Base-by-base conservation (phyloP, 2,329 filamentous ascomycete genomes). In the Sporothrix brunneoviolacea region DNA sequence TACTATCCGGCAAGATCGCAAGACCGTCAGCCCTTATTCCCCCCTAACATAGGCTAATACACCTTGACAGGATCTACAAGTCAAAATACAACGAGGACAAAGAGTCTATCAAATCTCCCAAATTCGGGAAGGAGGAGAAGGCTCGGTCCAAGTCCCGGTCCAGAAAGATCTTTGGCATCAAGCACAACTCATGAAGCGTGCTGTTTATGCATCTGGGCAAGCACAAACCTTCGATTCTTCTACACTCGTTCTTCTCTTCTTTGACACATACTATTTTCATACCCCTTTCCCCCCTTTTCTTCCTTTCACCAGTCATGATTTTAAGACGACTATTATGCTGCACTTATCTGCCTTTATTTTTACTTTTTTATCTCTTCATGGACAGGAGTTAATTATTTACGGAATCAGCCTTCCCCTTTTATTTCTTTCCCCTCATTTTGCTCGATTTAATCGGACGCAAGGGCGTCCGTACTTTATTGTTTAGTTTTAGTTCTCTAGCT, bases 11-110 rank as follows among this genome's bases (percentile, higher is more conserved):
- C n/a, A n/a, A n/a, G n/a, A n/a, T n/a, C n/a, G n/a, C n/a, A n/a
- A n/a, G n/a, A n/a, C n/a, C n/a, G n/a, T n/a, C n/a, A n/a, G n/a
- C 1, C 6, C 18, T 22, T 30, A 5, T 22, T 10, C n/a, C n/a
- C n/a, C n/a, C n/a, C 12, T 33, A 42, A 50, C n/a, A n/a, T n/a
- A n/a, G n/a, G n/a, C 56, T 54, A 33, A 54, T 35, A 2, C 18
- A 50, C 13, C 45, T 48, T 39, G 42, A 9, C 22, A 95, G 90
- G 91, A 97, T 97, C 60, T 91, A 96, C 74, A 97, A 97, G 68
- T 72, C 89, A 51, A 97, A 97, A 64, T 97, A 97, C 65, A 81
- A 84, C 54, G 86, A 88, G 22, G 80, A 84, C 46, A 62, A 67
- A 28, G 65, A 63, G 51, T 64, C 68, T 52, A 66, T 66, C 53